Conservation (phyloP, 768 basidiomycete genomes). For the Xerocomus potaroensis region DNA sequence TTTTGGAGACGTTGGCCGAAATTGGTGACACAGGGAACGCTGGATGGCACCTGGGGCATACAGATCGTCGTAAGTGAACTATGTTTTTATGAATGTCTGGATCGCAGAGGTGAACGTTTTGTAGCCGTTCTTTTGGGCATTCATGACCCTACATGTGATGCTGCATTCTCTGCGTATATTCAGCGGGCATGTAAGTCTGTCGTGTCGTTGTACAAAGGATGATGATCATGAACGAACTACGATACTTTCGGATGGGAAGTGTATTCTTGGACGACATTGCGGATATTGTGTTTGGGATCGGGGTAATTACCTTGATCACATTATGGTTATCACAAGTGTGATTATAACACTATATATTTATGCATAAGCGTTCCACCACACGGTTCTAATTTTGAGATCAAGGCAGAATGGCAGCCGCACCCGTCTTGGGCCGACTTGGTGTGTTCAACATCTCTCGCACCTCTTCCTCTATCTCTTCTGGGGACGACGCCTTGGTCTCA, state of each 20-base stretch:
- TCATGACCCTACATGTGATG: conserved; percentile 65
- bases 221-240: conserved; percentile 60
- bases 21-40: conserved; percentile 38
- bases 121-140: conserved; percentile 82
- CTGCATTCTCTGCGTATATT: conserved; percentile 73
- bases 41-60: conserved; percentile 42
- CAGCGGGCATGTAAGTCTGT: conserved; percentile 54
- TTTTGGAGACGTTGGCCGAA: conserved; percentile 64
- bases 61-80: conserved; percentile 51
- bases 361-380: neutral
- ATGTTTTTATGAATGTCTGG: neutral
- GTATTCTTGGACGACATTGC: conserved; percentile 70
- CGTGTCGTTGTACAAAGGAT: neutral
- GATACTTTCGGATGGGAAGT: conserved; percentile 65
- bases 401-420: conserved; percentile 38
- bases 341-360: conserved; percentile 6
- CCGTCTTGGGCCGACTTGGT: conserved; percentile 31
- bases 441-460: conserved; percentile 30
- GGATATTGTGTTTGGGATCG: conserved; percentile 65
- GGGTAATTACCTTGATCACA: conserved; percentile 55
- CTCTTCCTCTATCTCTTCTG: conserved; percentile 20
- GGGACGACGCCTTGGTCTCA: conserved; percentile 8
- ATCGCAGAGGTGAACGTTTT: neutral
- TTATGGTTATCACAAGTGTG: conserved; percentile 1
- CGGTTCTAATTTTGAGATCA: conserved; percentile 17